Evolutionary conservation across 169 alveolate species (phyloP).

Genomic region (Eimeria necatrix): DNA sequence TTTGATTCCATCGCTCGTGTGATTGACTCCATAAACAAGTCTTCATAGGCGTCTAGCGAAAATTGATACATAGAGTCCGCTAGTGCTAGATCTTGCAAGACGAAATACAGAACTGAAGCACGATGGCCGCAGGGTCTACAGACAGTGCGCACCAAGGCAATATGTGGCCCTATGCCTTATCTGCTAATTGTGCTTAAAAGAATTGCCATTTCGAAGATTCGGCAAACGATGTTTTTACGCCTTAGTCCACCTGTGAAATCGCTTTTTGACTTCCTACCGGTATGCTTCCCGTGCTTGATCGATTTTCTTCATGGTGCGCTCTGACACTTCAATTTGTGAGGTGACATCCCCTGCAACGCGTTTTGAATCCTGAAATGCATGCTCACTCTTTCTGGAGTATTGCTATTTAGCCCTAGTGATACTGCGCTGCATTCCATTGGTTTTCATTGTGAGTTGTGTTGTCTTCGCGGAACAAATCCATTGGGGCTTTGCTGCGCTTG

Average conservation of each 20-base stretch:
- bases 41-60: slow-evolving; percentile 94
- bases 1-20: slow-evolving; percentile 87
- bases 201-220: too few species aligned
- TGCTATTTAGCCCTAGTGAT: too few species aligned
- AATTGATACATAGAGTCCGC: slow-evolving; percentile 97
- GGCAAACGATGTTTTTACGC: too few species aligned
- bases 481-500: slow-evolving; percentile 91
- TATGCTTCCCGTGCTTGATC: slow-evolving; percentile 94
- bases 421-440: background rate
- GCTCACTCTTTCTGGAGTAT: background rate
- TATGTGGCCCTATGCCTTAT: background rate
- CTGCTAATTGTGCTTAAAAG: background rate
- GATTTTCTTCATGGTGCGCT: slow-evolving; percentile 88
- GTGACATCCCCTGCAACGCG: slow-evolving; percentile 83
- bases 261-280: slow-evolving; percentile 28
- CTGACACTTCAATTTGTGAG: slow-evolving; percentile 82
- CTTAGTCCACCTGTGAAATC: too few species aligned
- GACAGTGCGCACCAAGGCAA: background rate
- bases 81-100: slow-evolving; percentile 92
- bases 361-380: slow-evolving; percentile 86
- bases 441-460: background rate
- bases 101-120: slow-evolving; percentile 95
- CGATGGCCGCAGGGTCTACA: slow-evolving; percentile 93
- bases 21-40: slow-evolving; percentile 92
- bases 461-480: slow-evolving; percentile 13